Base-by-base conservation (phyloP, 2,329 filamentous ascomycete species). In the Arachnomyces sp. region DNA sequence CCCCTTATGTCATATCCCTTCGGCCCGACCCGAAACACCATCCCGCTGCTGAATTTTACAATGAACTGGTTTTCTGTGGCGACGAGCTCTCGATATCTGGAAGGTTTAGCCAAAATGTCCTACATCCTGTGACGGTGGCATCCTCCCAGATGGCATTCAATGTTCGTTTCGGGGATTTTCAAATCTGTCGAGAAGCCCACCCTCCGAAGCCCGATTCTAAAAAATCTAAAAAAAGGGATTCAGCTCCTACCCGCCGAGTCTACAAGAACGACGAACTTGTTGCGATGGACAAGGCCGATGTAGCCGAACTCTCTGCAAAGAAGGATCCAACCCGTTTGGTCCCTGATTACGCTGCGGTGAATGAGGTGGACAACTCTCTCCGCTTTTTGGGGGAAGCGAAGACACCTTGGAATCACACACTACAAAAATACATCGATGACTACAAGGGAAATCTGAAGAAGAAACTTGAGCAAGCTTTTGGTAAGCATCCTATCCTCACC, bases 81-180 rank as follows among this genome's bases (percentile, higher is more conserved):
- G 41, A 43, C 15, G 41, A 46, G 32, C 38, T 41, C 30, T 43
- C 44, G n/a, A 18, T 46, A 12, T 41, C 38, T 40, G 44, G 44
- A 18, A 18, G 44, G 15, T 43, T 35, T 34, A 28, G 3, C 7
- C 35, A 46, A 13, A 46, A 46, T 31, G 41, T 31, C 6, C 41
- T 46, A 8, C 12, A 9, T 7, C 44, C 44, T 30, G 32, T 38
- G 36, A 38, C 32, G 13, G 29, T 40, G 7, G 44, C 42, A 39
- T 34, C 40, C 3, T 36, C 34, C 25, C 31, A 32, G 4, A 39
- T 36, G 9, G 14, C 13, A 2, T 30, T 43, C 17, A 14, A 34
- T 15, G 15, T 15, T 13, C 41, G 41, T 4, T 46, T 43, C 34
- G 44, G 44, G 7, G 44, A 46, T 12, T 43, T 34, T 31, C 41